A percentile compares a stretch with the other conserved stretches of the same genome.
These are phyloP conservation scores for Trichoderma asperellum DNA, from an alignment of 2,329 filamentous ascomycete species.

Conservation along the genomic window DNA sequence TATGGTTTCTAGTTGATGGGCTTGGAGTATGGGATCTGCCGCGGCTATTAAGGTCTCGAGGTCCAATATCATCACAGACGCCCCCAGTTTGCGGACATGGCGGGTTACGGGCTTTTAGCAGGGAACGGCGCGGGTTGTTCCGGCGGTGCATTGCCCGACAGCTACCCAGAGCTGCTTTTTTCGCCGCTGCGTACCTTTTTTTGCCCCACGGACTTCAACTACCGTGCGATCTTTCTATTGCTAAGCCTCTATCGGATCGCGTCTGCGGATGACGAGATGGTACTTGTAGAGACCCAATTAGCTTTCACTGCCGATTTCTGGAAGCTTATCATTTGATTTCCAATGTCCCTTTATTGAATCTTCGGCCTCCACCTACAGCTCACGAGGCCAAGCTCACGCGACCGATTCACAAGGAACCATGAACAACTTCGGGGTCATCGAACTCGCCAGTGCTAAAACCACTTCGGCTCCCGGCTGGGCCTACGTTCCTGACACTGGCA, in stretches of 20 bases:
- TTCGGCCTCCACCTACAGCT: neutral
- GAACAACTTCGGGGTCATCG: constrained; percentile 78
- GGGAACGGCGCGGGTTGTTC: constrained; percentile 31
- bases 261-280: constrained; percentile 11
- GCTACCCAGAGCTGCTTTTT: constrained; percentile 9
- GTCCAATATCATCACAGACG: neutral
- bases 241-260: neutral
- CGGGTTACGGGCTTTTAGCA: constrained; percentile 12
- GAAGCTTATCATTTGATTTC: neutral
- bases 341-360: neutral
- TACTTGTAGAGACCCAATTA: neutral
- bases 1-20: constrained; percentile 11
- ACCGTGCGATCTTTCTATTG: neutral
- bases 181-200: constrained; percentile 10
- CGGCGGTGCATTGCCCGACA: constrained; percentile 25
- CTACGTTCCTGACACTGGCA: constrained; percentile 78
- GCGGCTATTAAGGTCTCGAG: constrained; percentile 1
- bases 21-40: constrained; percentile 8
- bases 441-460: constrained; percentile 72
- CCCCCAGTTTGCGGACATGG: constrained; percentile 22
- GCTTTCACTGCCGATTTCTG: neutral
- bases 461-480: constrained; percentile 84
- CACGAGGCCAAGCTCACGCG: neutral
- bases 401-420: constrained; percentile 44
- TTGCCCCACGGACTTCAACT: neutral